Evolutionary conservation across 2,329 filamentous ascomycete genomes (phyloP).

Genomic region (Colletotrichum higginsianum): DNA sequence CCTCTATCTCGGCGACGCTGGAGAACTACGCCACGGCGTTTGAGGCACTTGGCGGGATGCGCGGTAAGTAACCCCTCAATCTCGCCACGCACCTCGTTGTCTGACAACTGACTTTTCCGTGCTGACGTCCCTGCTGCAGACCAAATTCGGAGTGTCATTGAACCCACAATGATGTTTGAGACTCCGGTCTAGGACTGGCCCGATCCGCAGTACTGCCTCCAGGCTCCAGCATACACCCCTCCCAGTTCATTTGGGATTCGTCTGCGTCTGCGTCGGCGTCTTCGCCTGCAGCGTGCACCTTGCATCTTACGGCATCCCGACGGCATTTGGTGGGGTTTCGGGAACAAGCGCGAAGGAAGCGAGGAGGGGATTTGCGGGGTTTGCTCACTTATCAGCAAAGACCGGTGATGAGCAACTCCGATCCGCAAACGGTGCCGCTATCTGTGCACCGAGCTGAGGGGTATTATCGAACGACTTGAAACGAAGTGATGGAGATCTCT

Average conservation of each 20-base stretch:
- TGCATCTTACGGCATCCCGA: constrained; percentile 6
- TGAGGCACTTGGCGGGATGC: constrained; percentile 62
- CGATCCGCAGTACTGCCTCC: constrained; percentile 20
- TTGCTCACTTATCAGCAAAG: constrained; percentile 41
- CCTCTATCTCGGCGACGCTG: constrained; percentile 58
- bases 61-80: constrained; percentile 52
- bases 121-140: constrained; percentile 42
- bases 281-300: neutral
- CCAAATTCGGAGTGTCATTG: constrained; percentile 46
- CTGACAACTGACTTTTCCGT: neutral
- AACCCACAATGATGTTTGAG: constrained; percentile 45
- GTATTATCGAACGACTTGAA: constrained; percentile 36
- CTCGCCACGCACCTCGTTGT: neutral
- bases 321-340: constrained; percentile 8
- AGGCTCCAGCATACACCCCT: neutral
- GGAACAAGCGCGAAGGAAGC: constrained; percentile 6
- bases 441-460: constrained; percentile 15
- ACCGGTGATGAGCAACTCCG: constrained; percentile 27
- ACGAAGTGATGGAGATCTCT: constrained; percentile 28
- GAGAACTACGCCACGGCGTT: constrained; percentile 62
- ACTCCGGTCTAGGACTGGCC: constrained; percentile 24
- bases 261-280: constrained; percentile 2
- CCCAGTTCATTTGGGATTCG: constrained; percentile 4
- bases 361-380: constrained; percentile 25
- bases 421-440: constrained; percentile 1